Evolutionary conservation across 192 early-diverging fungal genomes (phyloP).

Genomic region (Phlyctochytrium arcticum): DNA sequence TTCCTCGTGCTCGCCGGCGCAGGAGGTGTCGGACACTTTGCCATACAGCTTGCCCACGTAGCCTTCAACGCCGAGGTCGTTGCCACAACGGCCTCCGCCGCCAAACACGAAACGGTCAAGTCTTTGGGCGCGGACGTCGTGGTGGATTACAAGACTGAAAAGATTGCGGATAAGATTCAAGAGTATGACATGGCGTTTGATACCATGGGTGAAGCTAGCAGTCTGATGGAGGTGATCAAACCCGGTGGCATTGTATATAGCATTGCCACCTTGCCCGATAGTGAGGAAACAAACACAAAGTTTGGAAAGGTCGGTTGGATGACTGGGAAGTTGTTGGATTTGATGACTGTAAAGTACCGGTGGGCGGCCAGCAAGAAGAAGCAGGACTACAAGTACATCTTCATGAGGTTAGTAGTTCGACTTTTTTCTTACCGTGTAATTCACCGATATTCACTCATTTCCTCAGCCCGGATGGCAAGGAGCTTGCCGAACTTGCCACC

Average conservation of each 20-base stretch:
- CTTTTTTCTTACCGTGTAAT: neutral
- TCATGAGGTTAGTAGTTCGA: neutral
- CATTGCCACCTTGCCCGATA: slow-evolving; percentile 15
- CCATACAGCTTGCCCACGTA: slow-evolving; percentile 41
- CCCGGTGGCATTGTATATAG: slow-evolving; percentile 17
- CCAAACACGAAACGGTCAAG: slow-evolving; percentile 37
- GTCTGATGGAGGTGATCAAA: slow-evolving; percentile 28
- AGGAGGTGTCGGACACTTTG: slow-evolving; percentile 55
- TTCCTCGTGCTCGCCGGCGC: slow-evolving; percentile 53
- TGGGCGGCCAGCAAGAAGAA: slow-evolving; percentile 2
- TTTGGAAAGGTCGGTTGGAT: slow-evolving; percentile 20
- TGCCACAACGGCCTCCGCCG: slow-evolving; percentile 48
- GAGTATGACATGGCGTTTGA: slow-evolving; percentile 43
- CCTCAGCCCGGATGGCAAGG: slow-evolving; percentile 26
- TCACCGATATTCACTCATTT: neutral
- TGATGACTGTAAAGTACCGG: neutral
- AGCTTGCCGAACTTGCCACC: slow-evolving; percentile 41
- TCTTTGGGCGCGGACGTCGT: slow-evolving; percentile 43
- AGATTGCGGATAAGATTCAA: slow-evolving; percentile 7
- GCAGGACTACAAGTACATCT: slow-evolving; percentile 8
- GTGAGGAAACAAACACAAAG: neutral
- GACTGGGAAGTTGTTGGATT: neutral
- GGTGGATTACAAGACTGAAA: slow-evolving; percentile 48
- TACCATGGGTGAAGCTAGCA: slow-evolving; percentile 31
- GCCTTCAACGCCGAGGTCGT: slow-evolving; percentile 37